Conservation (phyloP, 192 early-diverging fungal species). For the Jimgerdemannia lactiflua region DNA sequence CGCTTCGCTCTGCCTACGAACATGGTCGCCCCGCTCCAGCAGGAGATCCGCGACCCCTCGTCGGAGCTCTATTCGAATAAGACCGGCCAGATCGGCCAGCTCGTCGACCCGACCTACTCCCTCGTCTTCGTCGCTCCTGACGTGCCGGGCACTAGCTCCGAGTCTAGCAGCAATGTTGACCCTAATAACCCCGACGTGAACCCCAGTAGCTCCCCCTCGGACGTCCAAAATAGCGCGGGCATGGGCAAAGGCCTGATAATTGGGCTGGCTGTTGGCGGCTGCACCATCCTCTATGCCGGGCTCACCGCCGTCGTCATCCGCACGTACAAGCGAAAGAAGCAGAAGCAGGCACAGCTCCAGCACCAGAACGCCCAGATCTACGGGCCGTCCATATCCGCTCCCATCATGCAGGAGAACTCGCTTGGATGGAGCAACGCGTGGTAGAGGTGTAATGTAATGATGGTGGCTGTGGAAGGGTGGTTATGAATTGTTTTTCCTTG, state of each 20-base stretch:
- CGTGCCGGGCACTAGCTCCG: too few relatives aligned
- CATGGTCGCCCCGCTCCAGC: conserved; percentile 10
- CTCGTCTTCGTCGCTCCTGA: conserved; percentile 1
- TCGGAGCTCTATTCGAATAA: conserved; percentile 15
- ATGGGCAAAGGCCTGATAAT: conserved; percentile 23
- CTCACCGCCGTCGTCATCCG: conserved; percentile 30
- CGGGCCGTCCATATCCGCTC: conserved; percentile 25
- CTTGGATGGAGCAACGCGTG: conserved; percentile 14
- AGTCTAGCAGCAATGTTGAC: neutral
- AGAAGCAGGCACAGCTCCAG: conserved; percentile 8
- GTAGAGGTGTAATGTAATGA: too few relatives aligned
- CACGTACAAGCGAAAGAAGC: conserved; percentile 25
- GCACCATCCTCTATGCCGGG: conserved; percentile 32
- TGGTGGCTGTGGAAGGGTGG: too few relatives aligned
- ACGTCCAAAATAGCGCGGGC: conserved; percentile 8
- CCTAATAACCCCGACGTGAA: neutral
- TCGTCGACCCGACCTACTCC: conserved; percentile 23
- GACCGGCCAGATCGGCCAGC: conserved; percentile 9
- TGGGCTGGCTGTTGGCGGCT: conserved; percentile 28
- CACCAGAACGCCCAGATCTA: conserved; percentile 15
- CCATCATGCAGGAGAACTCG: conserved; percentile 36
- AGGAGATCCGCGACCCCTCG: conserved; percentile 6
- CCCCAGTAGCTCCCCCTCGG: too few relatives aligned
- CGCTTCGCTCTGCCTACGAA: conserved; percentile 20
- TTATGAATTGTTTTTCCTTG: neutral